Evolutionary conservation across 2,329 filamentous ascomycete species (phyloP).

Genomic region (Hawksworthiomyces lignivorus): DNA sequence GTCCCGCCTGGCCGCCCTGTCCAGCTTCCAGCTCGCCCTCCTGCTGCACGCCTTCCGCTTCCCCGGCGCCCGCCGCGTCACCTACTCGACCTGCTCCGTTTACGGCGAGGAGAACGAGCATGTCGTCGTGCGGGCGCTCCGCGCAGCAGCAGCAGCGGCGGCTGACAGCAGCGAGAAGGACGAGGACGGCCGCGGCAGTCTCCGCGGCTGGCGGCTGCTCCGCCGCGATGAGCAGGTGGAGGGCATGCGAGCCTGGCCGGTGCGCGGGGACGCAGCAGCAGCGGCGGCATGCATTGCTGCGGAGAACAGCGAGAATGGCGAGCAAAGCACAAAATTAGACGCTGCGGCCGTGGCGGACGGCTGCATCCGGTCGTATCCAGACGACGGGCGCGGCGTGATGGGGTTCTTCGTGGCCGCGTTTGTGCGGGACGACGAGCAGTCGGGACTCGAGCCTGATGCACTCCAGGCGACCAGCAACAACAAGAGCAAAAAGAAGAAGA

Average conservation of each 20-base stretch:
- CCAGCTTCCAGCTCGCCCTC: conserved; percentile 74
- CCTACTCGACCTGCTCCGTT: conserved; percentile 90
- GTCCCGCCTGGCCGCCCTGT: conserved; percentile 63
- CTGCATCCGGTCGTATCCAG: conserved; percentile 76
- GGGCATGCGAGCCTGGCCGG: conserved; percentile 69
- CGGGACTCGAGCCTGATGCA: no score
- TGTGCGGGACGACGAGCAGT: conserved; percentile 48
- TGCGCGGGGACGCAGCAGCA: conserved; percentile 47
- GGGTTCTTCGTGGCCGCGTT: conserved; percentile 95
- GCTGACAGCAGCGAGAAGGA: no score
- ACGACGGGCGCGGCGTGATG: conserved; percentile 76
- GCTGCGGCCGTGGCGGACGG: conserved; percentile 50
- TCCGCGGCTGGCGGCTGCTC: conserved; percentile 78
- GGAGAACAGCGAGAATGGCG: neutral
- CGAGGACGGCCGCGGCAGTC: no score
- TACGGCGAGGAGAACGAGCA: conserved; percentile 82
- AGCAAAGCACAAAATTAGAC: conserved; percentile 20
- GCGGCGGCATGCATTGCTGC: neutral
- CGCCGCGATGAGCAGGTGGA: conserved; percentile 62
- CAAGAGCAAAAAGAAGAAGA: neutral
- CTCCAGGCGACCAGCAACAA: neutral
- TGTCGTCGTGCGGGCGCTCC: conserved; percentile 67
- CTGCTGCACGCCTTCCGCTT: conserved; percentile 81
- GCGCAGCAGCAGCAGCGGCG: conserved; percentile 55
- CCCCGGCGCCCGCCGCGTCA: conserved; percentile 64